phyloP scores from a whole-genome alignment of 2,329 filamentous ascomycete species.

The Talaromyces sp. region DNA sequence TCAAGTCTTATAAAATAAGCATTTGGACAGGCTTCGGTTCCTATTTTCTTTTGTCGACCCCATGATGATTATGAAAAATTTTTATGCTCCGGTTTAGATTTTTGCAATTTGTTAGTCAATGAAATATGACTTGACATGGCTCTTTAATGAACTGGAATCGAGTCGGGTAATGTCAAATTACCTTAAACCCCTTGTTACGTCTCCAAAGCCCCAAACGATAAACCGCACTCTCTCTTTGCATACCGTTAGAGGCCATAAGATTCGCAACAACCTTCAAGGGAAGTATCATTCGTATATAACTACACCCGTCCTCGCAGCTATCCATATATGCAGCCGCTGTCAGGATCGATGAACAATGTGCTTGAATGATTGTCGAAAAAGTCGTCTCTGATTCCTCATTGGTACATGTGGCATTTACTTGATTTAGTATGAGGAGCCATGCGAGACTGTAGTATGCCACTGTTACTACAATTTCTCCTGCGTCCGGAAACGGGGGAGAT shows the following conservation, averaged over 20 bases:
- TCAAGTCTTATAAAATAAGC: slow-evolving; percentile 12
- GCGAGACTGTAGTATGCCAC: background rate
- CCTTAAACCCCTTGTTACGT: background rate
- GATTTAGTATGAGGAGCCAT: background rate
- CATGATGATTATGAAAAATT: slow-evolving; percentile 13
- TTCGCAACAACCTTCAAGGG: background rate
- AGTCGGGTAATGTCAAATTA: background rate
- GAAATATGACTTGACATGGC: background rate
- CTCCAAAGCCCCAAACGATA: background rate
- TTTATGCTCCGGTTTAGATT: background rate
- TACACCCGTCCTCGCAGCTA: background rate
- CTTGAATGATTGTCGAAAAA: background rate
- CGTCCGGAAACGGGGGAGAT: too few species aligned
- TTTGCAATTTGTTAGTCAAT: background rate
- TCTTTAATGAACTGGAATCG: background rate
- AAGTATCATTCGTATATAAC: background rate
- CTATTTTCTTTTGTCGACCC: slow-evolving; percentile 3
- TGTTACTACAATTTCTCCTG: background rate
- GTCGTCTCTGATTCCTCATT: background rate
- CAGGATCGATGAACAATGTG: background rate
- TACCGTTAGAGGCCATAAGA: background rate
- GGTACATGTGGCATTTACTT: background rate
- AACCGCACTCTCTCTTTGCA: background rate
- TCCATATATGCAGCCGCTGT: background rate
- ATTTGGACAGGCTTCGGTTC: slow-evolving; percentile 3